Percentiles rank a stretch among this genome's conserved stretches.
phyloP scores from a whole-genome alignment of 2,329 filamentous ascomycete species.

The Ophiostoma populinum region DNA sequence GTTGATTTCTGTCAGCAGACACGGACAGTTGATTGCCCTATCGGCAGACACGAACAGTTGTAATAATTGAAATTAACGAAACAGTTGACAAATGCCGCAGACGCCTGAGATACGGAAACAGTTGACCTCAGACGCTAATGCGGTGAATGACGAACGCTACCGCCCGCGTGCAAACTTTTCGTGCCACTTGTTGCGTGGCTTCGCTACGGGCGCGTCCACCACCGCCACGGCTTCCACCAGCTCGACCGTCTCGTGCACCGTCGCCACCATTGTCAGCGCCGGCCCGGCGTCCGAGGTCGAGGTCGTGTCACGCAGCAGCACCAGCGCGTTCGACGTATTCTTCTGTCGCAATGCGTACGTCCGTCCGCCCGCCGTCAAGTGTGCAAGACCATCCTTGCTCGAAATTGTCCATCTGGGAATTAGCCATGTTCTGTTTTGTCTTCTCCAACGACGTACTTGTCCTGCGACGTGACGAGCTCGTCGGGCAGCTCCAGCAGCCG shows the following conservation, averaged over 20 bases:
- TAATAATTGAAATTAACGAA: too few species aligned
- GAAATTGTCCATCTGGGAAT: constrained; percentile 11
- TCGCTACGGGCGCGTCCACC: constrained; percentile 11
- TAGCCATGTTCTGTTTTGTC: not conserved
- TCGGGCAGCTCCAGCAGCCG: constrained; percentile 45
- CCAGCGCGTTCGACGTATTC: constrained; percentile 49
- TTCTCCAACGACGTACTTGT: constrained; percentile 21
- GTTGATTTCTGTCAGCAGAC: not conserved
- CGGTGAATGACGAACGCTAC: constrained; percentile 16
- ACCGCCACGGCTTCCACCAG: constrained; percentile 24
- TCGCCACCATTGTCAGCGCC: constrained; percentile 32
- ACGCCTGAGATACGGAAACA: too few species aligned
- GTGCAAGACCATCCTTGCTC: constrained; percentile 32
- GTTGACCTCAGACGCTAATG: too few species aligned
- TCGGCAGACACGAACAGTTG: too few species aligned
- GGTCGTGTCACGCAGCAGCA: constrained; percentile 28
- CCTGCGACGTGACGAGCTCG: constrained; percentile 35
- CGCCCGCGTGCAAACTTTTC: constrained; percentile 36
- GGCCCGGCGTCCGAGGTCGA: constrained; percentile 8
- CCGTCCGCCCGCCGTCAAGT: constrained; percentile 33
- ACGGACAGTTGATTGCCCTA: too few species aligned
- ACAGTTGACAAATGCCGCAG: too few species aligned
- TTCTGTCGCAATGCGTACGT: constrained; percentile 46
- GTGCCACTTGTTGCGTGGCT: constrained; percentile 38
- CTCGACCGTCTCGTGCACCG: constrained; percentile 45